phyloP scores from a whole-genome alignment of 202 grass and related monocot species.

The Digitaria exilis region DNA sequence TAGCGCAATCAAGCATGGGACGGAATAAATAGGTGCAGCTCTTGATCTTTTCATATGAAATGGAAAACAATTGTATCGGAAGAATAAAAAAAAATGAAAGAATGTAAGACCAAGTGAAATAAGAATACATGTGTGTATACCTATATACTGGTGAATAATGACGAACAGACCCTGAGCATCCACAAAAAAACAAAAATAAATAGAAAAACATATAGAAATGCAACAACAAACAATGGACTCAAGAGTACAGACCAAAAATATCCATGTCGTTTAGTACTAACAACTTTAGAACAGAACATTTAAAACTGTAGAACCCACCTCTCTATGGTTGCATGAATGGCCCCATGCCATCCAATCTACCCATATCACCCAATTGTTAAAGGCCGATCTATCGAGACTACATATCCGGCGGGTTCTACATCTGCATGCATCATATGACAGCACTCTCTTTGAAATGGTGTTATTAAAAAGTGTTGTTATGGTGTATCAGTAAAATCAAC shows the following conservation, averaged over 20 bases:
- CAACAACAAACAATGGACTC: too few relatives aligned
- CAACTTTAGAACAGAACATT: not conserved
- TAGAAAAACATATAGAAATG: too few relatives aligned
- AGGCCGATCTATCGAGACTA: conserved; percentile 1
- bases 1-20: conserved; percentile 1
- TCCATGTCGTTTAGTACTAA: not conserved
- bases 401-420: not conserved
- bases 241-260: not conserved
- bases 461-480: not conserved
- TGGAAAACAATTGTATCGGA: not conserved
- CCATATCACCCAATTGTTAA: not conserved
- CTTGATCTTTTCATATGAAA: not conserved
- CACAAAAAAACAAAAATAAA: too few relatives aligned
- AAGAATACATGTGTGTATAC: not conserved
- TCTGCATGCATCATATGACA: not conserved
- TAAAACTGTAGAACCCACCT: not conserved
- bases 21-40: not conserved
- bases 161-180: not conserved
- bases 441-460: too few relatives aligned
- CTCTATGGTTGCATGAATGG: not conserved
- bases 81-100: not conserved
- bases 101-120: not conserved
- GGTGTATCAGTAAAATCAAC: not conserved
- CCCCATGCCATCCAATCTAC: not conserved
- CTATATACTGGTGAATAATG: not conserved